These are phyloP conservation scores for Dacryopinax primogenitus DNA, from an alignment of 768 basidiomycete genomes.

Conservation along the genomic window DNA sequence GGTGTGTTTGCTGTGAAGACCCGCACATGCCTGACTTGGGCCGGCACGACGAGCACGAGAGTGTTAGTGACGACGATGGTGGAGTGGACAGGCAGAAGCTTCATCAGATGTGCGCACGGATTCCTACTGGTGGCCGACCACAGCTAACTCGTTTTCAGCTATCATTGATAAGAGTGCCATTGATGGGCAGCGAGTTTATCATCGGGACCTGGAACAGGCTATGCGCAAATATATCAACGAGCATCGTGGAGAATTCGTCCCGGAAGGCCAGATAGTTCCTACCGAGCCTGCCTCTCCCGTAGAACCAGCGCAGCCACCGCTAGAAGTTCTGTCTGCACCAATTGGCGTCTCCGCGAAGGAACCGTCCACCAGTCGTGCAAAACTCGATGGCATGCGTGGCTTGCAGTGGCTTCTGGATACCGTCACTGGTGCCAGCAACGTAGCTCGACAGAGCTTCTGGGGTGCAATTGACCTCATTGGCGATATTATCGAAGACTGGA, in stretches of 20 bases:
- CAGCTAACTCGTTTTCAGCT: constrained; percentile 35
- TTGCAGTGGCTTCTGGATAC: constrained; percentile 86
- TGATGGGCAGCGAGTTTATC: constrained; percentile 83
- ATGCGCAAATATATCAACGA: constrained; percentile 83
- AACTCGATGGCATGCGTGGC: constrained; percentile 54
- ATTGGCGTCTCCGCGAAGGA: background rate
- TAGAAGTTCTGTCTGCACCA: constrained; percentile 18
- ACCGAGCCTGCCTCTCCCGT: constrained; percentile 20
- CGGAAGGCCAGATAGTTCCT: constrained; percentile 46
- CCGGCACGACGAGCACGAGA: constrained; percentile 57
- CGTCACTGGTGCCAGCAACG: constrained; percentile 58
- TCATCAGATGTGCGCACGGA: constrained; percentile 66
- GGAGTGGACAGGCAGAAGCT: constrained; percentile 93
- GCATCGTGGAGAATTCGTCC: constrained; percentile 80
- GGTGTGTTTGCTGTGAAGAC: constrained; percentile 90
- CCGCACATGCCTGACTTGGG: constrained; percentile 90
- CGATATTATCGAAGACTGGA: constrained; percentile 30
- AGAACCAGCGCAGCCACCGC: constrained; percentile 21
- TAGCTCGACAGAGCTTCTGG: constrained; percentile 54
- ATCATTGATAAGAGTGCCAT: constrained; percentile 86
- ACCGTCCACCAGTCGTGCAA: constrained; percentile 43
- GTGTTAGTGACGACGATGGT: constrained; percentile 82
- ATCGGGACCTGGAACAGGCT: constrained; percentile 63
- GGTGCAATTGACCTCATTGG: constrained; percentile 64
- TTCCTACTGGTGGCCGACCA: constrained; percentile 9